Evolutionary conservation across 805 yeast genomes (phyloP).

Genomic region (Lachancea mirantina): DNA sequence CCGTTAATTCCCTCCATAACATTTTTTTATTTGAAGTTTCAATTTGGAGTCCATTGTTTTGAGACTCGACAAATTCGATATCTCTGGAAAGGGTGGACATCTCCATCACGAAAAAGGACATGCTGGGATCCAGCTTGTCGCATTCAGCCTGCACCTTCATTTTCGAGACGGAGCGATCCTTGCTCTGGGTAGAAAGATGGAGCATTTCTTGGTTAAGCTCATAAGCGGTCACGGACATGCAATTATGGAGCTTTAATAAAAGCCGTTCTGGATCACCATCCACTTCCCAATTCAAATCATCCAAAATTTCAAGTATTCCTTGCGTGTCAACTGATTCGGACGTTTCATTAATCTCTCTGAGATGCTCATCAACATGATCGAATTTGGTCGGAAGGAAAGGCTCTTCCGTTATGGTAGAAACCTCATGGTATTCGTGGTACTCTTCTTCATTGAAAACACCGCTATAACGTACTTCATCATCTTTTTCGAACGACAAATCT

Average conservation of each 20-base stretch:
- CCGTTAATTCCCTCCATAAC: slow-evolving; percentile 62
- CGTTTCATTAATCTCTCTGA: slow-evolving; percentile 11
- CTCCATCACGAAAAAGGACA: slow-evolving; percentile 54
- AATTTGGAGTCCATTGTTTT: slow-evolving; percentile 77
- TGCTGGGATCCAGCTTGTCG: slow-evolving; percentile 44
- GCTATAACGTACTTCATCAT: slow-evolving; percentile 28
- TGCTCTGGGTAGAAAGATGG: slow-evolving; percentile 40
- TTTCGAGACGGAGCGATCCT: slow-evolving; percentile 37
- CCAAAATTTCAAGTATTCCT: slow-evolving; percentile 48
- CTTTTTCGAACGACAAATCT: slow-evolving; percentile 32
- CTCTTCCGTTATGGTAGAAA: slow-evolving; percentile 30
- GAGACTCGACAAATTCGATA: slow-evolving; percentile 61
- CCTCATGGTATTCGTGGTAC: slow-evolving; percentile 24
- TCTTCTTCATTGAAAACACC: slow-evolving; percentile 12
- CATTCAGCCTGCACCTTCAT: slow-evolving; percentile 45
- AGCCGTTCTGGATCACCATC: slow-evolving; percentile 56
- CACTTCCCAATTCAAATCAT: slow-evolving; percentile 71
- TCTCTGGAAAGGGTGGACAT: slow-evolving; percentile 59
- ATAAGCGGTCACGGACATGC: slow-evolving; percentile 55
- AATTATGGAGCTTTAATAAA: slow-evolving; percentile 49
- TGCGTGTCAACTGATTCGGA: slow-evolving; percentile 36
- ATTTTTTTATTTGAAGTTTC: slow-evolving; percentile 72
- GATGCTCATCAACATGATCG: background rate
- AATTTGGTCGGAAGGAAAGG: slow-evolving; percentile 4
- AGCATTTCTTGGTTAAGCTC: slow-evolving; percentile 51